These are phyloP conservation scores for Boletus calvinii DNA, from an alignment of 1,284 basidiomycete species.

Conservation along the genomic window DNA sequence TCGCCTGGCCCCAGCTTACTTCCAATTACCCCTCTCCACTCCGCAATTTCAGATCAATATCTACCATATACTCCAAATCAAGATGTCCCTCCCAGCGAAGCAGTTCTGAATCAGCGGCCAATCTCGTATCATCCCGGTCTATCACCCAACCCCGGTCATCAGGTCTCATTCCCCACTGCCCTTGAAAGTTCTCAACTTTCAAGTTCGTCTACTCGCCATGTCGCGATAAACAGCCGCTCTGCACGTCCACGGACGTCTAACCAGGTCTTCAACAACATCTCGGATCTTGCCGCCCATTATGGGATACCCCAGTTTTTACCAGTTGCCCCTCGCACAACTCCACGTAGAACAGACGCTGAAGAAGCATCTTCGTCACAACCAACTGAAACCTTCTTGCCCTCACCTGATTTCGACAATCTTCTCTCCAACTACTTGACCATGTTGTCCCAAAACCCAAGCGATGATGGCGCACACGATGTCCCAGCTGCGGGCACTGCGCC, in stretches of 20 bases:
- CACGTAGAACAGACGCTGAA: slow-evolving; percentile 40
- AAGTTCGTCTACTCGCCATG: slow-evolving; percentile 44
- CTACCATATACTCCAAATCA: slow-evolving; percentile 32
- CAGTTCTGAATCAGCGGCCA: slow-evolving; percentile 36
- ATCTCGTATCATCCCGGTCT: slow-evolving; percentile 32
- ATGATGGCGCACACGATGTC: slow-evolving; percentile 22
- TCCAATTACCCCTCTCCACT: slow-evolving; percentile 33
- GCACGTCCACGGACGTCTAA: slow-evolving; percentile 45
- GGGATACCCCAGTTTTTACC: slow-evolving; percentile 70
- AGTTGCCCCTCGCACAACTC: slow-evolving; percentile 57
- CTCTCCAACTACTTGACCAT: slow-evolving; percentile 50
- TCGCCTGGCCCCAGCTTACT: slow-evolving; percentile 33
- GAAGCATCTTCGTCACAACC: slow-evolving; percentile 21
- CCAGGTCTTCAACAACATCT: slow-evolving; percentile 47
- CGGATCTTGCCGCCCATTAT: slow-evolving; percentile 69
- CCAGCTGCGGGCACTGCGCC: slow-evolving; percentile 17
- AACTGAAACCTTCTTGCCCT: slow-evolving; percentile 21
- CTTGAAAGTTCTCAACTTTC: slow-evolving; percentile 44
- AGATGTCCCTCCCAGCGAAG: slow-evolving; percentile 33
- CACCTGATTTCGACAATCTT: slow-evolving; percentile 38
- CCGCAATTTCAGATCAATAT: slow-evolving; percentile 41
- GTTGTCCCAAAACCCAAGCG: slow-evolving; percentile 41
- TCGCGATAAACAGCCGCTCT: slow-evolving; percentile 40
- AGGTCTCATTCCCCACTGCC: slow-evolving; percentile 32
- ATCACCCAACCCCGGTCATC: slow-evolving; percentile 29